Percentiles rank a stretch among this genome's conserved stretches.
Evolutionary conservation across 208 protist species (phyloP).

Genomic region (Trypanosoma mega): DNA sequence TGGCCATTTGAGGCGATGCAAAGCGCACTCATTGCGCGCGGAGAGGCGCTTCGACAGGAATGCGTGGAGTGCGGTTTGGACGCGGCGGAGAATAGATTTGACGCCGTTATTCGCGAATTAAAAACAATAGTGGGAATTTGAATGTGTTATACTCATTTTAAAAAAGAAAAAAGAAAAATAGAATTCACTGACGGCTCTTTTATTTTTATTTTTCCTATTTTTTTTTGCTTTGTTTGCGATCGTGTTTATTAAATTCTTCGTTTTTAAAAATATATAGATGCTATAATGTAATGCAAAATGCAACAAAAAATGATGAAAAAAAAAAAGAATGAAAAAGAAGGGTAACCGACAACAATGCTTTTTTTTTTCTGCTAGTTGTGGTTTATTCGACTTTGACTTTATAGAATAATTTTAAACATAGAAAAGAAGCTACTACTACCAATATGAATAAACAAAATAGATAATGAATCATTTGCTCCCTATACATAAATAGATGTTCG

Average conservation of each 20-base stretch:
- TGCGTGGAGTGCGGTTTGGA: slow-evolving; percentile 37
- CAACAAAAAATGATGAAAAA: too few species aligned
- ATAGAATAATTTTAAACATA: background rate
- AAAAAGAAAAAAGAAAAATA: too few species aligned
- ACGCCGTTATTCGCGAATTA: slow-evolving; percentile 54
- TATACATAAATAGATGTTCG: too few species aligned
- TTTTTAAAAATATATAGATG: background rate
- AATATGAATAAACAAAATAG: slow-evolving; percentile 6
- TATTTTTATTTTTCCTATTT: slow-evolving; percentile 15
- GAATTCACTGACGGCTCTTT: background rate
- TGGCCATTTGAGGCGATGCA: slow-evolving; percentile 68
- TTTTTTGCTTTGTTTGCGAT: slow-evolving; percentile 15
- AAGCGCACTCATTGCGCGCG: slow-evolving; percentile 45
- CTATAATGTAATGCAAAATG: background rate
- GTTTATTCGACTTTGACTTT: background rate
- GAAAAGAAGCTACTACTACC: background rate
- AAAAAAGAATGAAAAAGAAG: too few species aligned
- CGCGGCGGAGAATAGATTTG: slow-evolving; percentile 59
- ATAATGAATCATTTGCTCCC: background rate
- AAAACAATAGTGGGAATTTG: slow-evolving; percentile 33
- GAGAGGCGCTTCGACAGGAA: slow-evolving; percentile 56
- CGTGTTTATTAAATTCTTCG: background rate
- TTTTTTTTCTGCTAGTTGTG: slow-evolving; percentile 7
- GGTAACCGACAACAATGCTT: too few species aligned
- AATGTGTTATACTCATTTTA: slow-evolving; percentile 9